phyloP scores from a whole-genome alignment of 192 early-diverging fungal species.

The Coemansia asiatica region DNA sequence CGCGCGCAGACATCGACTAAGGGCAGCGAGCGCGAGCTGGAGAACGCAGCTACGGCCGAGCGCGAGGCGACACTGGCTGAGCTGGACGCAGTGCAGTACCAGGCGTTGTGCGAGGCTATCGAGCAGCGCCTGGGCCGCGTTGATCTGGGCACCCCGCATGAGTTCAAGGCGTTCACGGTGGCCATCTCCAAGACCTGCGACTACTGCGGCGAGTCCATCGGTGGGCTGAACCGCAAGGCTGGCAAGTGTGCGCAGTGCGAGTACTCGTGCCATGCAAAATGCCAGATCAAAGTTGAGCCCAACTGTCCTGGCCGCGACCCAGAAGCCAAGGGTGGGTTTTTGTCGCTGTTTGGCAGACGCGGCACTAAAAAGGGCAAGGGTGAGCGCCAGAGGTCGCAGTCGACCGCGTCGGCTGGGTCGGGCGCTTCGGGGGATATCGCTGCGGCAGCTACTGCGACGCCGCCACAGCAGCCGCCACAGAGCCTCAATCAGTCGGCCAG shows the following conservation, averaged over 20 bases:
- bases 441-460: not conserved
- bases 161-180: conserved; percentile 41
- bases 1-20: not conserved
- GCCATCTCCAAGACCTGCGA: conserved; percentile 48
- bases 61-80: conserved; percentile 36
- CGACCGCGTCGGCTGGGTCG: conserved; percentile 12
- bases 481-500: not conserved
- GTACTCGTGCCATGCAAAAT: conserved; percentile 47
- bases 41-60: conserved; percentile 19
- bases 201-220: conserved; percentile 50
- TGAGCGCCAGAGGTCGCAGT: conserved; percentile 18
- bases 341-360: conserved; percentile 41
- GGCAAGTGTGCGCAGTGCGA: conserved; percentile 38
- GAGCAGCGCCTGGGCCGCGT: conserved; percentile 43
- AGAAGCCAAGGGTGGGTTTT: conserved; percentile 35
- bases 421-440: not conserved
- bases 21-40: conserved; percentile 18
- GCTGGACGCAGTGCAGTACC: conserved; percentile 43
- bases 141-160: conserved; percentile 38
- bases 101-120: conserved; percentile 29
- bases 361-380: conserved; percentile 19
- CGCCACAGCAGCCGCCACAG: not conserved
- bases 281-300: conserved; percentile 50
- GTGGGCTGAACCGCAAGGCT: conserved; percentile 44
- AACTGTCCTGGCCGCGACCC: conserved; percentile 37